A percentile compares a stretch with the other conserved stretches of the same genome.
Evolutionary conservation across 2,329 filamentous ascomycete genomes (phyloP).

Genomic region (Curvularia eragrostidis): DNA sequence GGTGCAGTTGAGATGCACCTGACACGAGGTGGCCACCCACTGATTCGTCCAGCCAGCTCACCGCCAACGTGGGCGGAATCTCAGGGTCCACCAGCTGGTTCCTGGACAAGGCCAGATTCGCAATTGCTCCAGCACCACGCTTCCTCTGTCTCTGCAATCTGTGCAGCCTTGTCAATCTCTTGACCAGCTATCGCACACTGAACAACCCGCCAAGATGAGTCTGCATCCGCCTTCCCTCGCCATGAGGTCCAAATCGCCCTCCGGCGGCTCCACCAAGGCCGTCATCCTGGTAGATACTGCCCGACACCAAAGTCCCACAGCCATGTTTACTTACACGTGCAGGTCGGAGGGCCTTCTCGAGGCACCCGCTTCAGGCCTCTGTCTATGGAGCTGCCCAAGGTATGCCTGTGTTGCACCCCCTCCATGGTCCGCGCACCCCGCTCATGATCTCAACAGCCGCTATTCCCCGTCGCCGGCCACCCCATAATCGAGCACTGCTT

Average conservation of each 20-base stretch:
- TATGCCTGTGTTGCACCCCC: conserved; percentile 52
- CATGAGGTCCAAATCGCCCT: conserved; percentile 44
- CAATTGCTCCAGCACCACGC: conserved; percentile 30
- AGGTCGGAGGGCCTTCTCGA: conserved; percentile 95
- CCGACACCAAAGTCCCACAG: not conserved
- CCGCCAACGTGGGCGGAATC: conserved; percentile 33
- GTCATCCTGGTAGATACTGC: conserved; percentile 79
- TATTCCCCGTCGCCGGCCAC: conserved; percentile 98
- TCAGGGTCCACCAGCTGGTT: conserved; percentile 37
- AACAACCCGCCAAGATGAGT: conserved; percentile 37
- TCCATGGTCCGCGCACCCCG: conserved; percentile 19
- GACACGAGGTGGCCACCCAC: conserved; percentile 22
- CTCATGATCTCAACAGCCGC: conserved; percentile 67
- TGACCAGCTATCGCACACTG: not conserved
- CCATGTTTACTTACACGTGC: conserved; percentile 34
- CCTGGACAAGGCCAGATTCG: conserved; percentile 32
- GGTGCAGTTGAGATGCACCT: conserved; percentile 24
- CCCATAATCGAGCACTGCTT: conserved; percentile 99
- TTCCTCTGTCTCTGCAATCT: conserved; percentile 9
- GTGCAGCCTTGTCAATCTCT: not conserved
- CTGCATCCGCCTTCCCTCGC: conserved; percentile 48
- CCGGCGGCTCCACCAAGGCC: conserved; percentile 75
- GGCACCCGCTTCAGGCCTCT: conserved; percentile 95
- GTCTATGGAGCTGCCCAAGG: conserved; percentile 95
- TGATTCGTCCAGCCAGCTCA: conserved; percentile 29